phyloP scores from a whole-genome alignment of 31 red algal species.

The Bonnemaisonia californica region DNA sequence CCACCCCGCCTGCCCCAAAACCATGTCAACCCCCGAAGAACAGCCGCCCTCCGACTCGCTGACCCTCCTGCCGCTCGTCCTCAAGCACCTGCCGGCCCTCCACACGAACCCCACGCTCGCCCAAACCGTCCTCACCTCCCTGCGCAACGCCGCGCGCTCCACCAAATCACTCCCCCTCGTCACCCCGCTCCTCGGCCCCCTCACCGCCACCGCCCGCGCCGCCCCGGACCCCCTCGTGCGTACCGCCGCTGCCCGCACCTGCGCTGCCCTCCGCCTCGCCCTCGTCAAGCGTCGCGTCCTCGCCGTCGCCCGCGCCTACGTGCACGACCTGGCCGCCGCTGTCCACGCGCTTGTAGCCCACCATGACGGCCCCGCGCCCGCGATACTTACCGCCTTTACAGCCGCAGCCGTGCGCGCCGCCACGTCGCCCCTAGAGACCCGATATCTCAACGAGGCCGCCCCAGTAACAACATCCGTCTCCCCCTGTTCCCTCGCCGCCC shows the following conservation, averaged over 20 bases:
- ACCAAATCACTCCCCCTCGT: slow-evolving; percentile 20
- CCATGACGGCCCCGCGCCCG: not conserved
- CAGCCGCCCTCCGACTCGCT: not conserved
- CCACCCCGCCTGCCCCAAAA: not conserved
- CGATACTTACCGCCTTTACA: slow-evolving; percentile 20
- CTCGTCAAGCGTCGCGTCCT: slow-evolving; percentile 12
- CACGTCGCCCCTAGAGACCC: not conserved
- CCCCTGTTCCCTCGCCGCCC: slow-evolving; percentile 20
- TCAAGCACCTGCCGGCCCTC: slow-evolving; percentile 32
- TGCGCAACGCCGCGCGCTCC: slow-evolving; percentile 35
- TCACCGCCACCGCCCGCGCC: slow-evolving; percentile 48
- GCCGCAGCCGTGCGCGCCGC: not conserved
- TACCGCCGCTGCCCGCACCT: slow-evolving; percentile 16
- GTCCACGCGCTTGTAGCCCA: slow-evolving; percentile 19
- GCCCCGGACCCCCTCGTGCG: slow-evolving; percentile 9
- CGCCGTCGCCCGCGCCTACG: slow-evolving; percentile 18
- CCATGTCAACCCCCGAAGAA: not conserved
- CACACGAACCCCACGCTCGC: slow-evolving; percentile 46
- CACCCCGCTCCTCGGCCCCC: slow-evolving; percentile 25
- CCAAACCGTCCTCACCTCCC: slow-evolving; percentile 25
- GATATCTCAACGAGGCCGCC: not conserved
- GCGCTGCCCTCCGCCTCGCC: slow-evolving; percentile 25
- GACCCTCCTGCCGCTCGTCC: slow-evolving; percentile 15
- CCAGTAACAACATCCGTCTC: slow-evolving; percentile 12
- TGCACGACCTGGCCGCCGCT: slow-evolving; percentile 23